Evolutionary conservation across 106 monocot genomes (phyloP).

Genomic region (Dioscorea zingiberensis): DNA sequence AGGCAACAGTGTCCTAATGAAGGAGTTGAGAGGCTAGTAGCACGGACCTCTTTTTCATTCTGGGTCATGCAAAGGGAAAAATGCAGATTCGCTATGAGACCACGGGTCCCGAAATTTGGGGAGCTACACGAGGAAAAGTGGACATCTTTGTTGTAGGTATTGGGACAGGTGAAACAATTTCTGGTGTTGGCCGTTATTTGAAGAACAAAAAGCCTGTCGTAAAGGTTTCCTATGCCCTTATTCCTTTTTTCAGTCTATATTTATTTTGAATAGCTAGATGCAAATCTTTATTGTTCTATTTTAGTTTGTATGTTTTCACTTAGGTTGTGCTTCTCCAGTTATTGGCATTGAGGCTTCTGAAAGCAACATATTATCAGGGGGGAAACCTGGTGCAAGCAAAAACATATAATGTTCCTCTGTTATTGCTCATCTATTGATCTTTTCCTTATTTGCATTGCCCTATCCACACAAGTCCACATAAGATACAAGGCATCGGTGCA

Average conservation of each 20-base stretch:
- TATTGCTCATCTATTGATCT: slow-evolving; percentile 1
- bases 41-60: too few relatives aligned
- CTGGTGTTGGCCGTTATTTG: slow-evolving; percentile 80
- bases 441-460: neutral
- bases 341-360: slow-evolving; percentile 94
- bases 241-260: neutral
- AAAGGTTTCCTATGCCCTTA: slow-evolving; percentile 57
- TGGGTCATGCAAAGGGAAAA: too few relatives aligned
- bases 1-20: too few relatives aligned
- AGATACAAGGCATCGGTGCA: too few relatives aligned
- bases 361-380: slow-evolving; percentile 93
- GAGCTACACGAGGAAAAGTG: too few relatives aligned
- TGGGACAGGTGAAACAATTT: slow-evolving; percentile 94
- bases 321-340: slow-evolving; percentile 32
- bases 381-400: slow-evolving; percentile 80
- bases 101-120: slow-evolving; percentile 98
- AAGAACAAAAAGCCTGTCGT: slow-evolving; percentile 84
- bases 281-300: too few relatives aligned
- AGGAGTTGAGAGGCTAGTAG: too few relatives aligned
- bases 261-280: neutral
- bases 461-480: slow-evolving; percentile 72
- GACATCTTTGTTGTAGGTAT: too few relatives aligned
- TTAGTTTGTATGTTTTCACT: too few relatives aligned
- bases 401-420: neutral
- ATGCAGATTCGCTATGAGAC: slow-evolving; percentile 93